Evolutionary conservation across 2,329 filamentous ascomycete species (phyloP).

Genomic region (Epichloe sp.): DNA sequence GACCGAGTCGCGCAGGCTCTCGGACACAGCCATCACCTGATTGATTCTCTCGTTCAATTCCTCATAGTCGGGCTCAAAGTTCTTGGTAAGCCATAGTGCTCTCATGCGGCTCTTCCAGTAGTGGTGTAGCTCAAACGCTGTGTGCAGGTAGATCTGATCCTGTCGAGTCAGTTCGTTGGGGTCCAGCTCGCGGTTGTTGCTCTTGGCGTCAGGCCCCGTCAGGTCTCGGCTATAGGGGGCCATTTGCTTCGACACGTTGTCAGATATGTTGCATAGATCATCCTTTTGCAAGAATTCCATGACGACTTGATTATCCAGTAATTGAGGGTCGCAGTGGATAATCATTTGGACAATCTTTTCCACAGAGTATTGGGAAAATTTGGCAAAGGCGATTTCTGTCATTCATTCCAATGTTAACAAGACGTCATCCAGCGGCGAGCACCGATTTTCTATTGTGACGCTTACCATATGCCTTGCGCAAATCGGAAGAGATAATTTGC

Average conservation of each 20-base stretch:
- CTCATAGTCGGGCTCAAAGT: constrained; percentile 79
- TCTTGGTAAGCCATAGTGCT: constrained; percentile 71
- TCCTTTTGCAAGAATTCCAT: constrained; percentile 96
- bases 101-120: constrained; percentile 99
- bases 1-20: constrained; percentile 81
- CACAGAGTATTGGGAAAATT: constrained; percentile 73
- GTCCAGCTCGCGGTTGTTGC: constrained; percentile 70
- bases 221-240: constrained; percentile 94
- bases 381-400: constrained; percentile 75
- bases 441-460: constrained; percentile 1
- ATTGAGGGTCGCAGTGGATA: constrained; percentile 83
- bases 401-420: not conserved
- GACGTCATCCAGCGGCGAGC: not conserved
- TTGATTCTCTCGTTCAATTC: constrained; percentile 77
- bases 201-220: constrained; percentile 74
- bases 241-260: constrained; percentile 83
- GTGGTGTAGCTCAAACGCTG: constrained; percentile 86
- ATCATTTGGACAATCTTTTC: constrained; percentile 87
- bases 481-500: constrained; percentile 82
- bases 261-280: constrained; percentile 81
- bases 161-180: constrained; percentile 80
- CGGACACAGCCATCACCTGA: constrained; percentile 75
- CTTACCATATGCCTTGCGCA: constrained; percentile 74
- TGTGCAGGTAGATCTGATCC: constrained; percentile 90
- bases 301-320: constrained; percentile 78